phyloP scores from a whole-genome alignment of 2,329 filamentous ascomycete species.

The Fusarium scirpi region DNA sequence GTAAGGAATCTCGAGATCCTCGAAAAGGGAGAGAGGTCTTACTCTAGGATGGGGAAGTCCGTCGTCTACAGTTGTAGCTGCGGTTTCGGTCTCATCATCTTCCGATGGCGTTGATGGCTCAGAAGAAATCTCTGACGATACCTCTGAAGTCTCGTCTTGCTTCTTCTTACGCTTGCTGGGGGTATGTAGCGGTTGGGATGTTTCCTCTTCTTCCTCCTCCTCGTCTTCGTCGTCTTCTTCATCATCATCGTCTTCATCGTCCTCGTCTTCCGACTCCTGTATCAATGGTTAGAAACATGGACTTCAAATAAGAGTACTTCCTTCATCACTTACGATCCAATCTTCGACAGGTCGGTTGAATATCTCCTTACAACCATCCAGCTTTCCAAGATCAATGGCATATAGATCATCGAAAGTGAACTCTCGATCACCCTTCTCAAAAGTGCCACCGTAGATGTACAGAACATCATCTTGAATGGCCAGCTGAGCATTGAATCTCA shows the following conservation, averaged over 20 bases:
- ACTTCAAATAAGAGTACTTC: not conserved
- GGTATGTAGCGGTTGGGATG: constrained; percentile 60
- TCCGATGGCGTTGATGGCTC: constrained; percentile 49
- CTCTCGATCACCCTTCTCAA: constrained; percentile 93
- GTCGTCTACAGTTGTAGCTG: constrained; percentile 72
- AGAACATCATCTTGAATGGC: constrained; percentile 92
- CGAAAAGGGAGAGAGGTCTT: constrained; percentile 40
- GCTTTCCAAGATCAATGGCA: constrained; percentile 90
- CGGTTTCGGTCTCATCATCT: constrained; percentile 62
- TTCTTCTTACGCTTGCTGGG: constrained; percentile 70
- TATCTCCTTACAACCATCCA: constrained; percentile 93
- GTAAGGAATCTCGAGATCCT: not conserved
- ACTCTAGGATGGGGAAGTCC: constrained; percentile 77
- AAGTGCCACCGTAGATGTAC: constrained; percentile 95
- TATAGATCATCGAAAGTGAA: constrained; percentile 97
- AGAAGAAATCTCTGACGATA: constrained; percentile 51
- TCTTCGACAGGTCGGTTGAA: constrained; percentile 86
- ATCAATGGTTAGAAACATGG: constrained; percentile 23
- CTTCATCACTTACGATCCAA: constrained; percentile 72
- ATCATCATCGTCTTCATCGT: constrained; percentile 67
- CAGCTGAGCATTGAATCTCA: constrained; percentile 90
- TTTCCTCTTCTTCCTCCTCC: constrained; percentile 64
- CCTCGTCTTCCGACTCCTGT: constrained; percentile 70
- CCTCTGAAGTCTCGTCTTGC: constrained; percentile 57
- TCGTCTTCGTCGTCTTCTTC: constrained; percentile 72